Percentiles rank a stretch among this genome's conserved stretches.
These are phyloP conservation scores for Penicillium sp. DNA, from an alignment of 2,329 filamentous ascomycete genomes.

Conservation along the genomic window DNA sequence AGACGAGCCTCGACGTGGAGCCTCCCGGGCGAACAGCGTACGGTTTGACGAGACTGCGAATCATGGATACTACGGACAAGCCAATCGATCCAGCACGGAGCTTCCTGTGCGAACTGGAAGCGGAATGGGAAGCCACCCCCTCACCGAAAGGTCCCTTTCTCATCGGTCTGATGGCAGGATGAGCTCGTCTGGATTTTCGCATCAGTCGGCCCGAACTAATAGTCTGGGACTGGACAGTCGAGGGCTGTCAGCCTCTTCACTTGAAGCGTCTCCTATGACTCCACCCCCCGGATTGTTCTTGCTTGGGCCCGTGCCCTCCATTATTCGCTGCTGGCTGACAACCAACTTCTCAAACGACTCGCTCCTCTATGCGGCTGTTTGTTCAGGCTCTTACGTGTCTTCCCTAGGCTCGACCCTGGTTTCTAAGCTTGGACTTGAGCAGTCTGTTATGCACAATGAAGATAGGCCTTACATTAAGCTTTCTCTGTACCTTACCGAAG, in stretches of 20 bases:
- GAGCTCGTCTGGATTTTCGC: slow-evolving; percentile 83
- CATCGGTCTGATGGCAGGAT: slow-evolving; percentile 95
- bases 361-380: slow-evolving; percentile 86
- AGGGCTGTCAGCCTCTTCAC: slow-evolving; percentile 61
- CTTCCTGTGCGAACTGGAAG: slow-evolving; percentile 76
- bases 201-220: slow-evolving; percentile 75
- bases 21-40: slow-evolving; percentile 93
- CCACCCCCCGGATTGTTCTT: slow-evolving; percentile 83
- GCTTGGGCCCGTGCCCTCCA: slow-evolving; percentile 84
- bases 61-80: slow-evolving; percentile 84
- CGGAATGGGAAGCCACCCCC: slow-evolving; percentile 70
- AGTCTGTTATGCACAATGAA: slow-evolving; percentile 63
- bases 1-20: slow-evolving; percentile 79
- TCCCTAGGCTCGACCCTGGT: slow-evolving; percentile 74
- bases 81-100: slow-evolving; percentile 77
- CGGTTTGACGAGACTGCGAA: slow-evolving; percentile 95
- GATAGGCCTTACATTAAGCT: slow-evolving; percentile 69
- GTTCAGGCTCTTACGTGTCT: slow-evolving; percentile 86
- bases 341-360: slow-evolving; percentile 85
- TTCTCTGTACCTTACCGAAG: slow-evolving; percentile 86
- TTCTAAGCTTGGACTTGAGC: slow-evolving; percentile 67
- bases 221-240: slow-evolving; percentile 76
- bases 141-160: slow-evolving; percentile 88
- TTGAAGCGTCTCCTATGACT: slow-evolving; percentile 68
- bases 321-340: slow-evolving; percentile 93